Percentiles rank a stretch among this genome's conserved stretches.
phyloP scores from a whole-genome alignment of 2,329 filamentous ascomycete genomes.

The Periconia sp. region DNA sequence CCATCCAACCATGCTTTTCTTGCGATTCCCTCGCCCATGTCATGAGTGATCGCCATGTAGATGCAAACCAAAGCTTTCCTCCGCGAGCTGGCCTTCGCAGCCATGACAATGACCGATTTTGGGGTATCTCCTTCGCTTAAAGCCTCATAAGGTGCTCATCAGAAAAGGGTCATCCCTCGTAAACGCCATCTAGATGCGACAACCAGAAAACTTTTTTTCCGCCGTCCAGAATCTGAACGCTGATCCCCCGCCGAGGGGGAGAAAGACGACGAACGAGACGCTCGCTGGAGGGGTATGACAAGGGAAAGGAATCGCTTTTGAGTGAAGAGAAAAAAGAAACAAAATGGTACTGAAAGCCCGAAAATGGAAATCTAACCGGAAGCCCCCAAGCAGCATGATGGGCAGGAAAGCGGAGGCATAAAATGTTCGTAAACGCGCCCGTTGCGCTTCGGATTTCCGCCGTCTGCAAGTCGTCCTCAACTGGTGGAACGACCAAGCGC shows the following conservation, averaged over 20 bases:
- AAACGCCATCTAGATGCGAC: constrained; percentile 45
- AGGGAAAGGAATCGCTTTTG: constrained; percentile 46
- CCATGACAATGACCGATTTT: constrained; percentile 24
- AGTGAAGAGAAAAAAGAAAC: constrained; percentile 34
- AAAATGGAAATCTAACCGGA: constrained; percentile 44
- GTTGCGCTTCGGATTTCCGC: constrained; percentile 33
- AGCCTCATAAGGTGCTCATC: constrained; percentile 26
- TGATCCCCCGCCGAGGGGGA: constrained; percentile 22
- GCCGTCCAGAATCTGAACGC: constrained; percentile 25
- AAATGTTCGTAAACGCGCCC: constrained; percentile 44
- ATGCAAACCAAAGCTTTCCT: constrained; percentile 35
- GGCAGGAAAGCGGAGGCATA: constrained; percentile 40
- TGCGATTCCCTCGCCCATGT: constrained; percentile 41
- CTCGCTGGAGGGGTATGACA: constrained; percentile 13
- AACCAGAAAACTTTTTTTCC: constrained; percentile 36
- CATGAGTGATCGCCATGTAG: constrained; percentile 27
- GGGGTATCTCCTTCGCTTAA: constrained; percentile 40
- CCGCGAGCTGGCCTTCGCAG: constrained; percentile 26
- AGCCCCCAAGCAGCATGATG: constrained; percentile 45
- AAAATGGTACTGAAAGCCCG: constrained; percentile 39
- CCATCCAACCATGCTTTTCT: constrained; percentile 40
- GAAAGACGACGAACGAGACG: constrained; percentile 32
- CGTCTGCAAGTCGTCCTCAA: constrained; percentile 42
- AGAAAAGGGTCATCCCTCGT: constrained; percentile 35
- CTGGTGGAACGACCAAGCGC: constrained; percentile 27